Base-by-base conservation (phyloP, 148 eudicot species). In the Fallopia convolvulus region DNA sequence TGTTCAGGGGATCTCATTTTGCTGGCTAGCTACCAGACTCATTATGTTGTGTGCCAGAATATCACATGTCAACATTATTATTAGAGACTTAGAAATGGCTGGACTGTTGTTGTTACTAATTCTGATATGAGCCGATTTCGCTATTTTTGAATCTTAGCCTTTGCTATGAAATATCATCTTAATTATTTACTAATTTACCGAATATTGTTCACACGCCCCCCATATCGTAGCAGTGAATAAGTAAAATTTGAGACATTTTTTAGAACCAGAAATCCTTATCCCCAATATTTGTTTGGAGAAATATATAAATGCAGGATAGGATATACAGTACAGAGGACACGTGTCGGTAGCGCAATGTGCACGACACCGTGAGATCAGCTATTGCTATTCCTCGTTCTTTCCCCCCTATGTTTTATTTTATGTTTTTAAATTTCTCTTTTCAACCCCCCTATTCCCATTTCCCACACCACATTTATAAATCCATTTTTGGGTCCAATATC, bases 301-400 rank as follows among this genome's bases (percentile, higher is more conserved):
- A 13, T 55, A 8, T 55, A 55, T 55, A 55, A 52, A 52, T 52
- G 56, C 56, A 52, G 17, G 39, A 36, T 36, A 36, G 30, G 30
- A 26, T 26, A 26, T 26, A 26, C 30, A n/a, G 30, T 52, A 52
- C 56, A 72, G 30, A 72, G 44, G 23, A 41, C 41, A 72, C 8
- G 75, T 72, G 75, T 72, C 30, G 75, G 75, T 72, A 72, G 75
- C 32, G 75, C 53, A 72, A 72, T 33, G 75, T 72, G 75, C 49
- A 72, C 32, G 49, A 42, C 52, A 72, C 50, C 46, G 75, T 72
- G 49, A 42, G 50, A 72, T 40, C 50, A 41, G 49, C 75, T 44
- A 41, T 71, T 46, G 44, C 36, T 41, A 39, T 70, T 44, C 75
- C 48, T 47, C 75, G 52, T 44, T 72, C 30, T 42, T 13, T 72